Conservation (phyloP, 1,284 basidiomycete genomes). For the Fomitopsis betulina region DNA sequence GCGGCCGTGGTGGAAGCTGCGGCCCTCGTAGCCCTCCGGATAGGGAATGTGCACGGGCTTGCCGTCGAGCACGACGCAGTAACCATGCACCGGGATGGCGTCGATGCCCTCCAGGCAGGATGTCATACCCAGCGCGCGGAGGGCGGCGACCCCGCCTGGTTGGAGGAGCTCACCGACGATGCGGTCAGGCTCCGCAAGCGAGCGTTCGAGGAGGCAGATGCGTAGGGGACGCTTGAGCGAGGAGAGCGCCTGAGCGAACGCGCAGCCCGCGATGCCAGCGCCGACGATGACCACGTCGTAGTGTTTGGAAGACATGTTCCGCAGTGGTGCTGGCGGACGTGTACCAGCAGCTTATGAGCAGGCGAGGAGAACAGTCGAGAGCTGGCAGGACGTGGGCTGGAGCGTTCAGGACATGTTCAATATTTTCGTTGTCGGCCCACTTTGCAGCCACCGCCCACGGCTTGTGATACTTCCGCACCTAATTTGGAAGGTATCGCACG, state of each 20-base stretch:
- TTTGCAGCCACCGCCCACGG: constrained; percentile 1
- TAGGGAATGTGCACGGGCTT: constrained; percentile 85
- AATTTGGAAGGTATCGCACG: neutral
- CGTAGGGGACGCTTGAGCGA: constrained; percentile 55
- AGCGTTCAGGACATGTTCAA: neutral
- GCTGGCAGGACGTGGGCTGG: constrained; percentile 3
- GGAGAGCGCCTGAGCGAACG: constrained; percentile 71
- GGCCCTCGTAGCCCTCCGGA: constrained; percentile 65
- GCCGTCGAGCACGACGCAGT: constrained; percentile 75
- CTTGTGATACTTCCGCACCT: constrained; percentile 3
- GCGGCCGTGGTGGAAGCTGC: constrained; percentile 93
- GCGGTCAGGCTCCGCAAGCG: constrained; percentile 88
- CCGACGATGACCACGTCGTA: constrained; percentile 88
- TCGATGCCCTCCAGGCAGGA: constrained; percentile 82
- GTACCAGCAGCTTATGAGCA: constrained; percentile 3
- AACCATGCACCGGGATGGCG: constrained; percentile 82
- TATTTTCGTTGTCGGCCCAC: constrained; percentile 10
- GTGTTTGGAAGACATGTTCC: constrained; percentile 2
- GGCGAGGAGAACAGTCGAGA: constrained; percentile 3
- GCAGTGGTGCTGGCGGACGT: neutral
- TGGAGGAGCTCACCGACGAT: constrained; percentile 98
- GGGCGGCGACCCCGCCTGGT: constrained; percentile 83
- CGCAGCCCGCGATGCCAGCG: constrained; percentile 82
- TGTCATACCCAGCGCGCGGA: constrained; percentile 77
- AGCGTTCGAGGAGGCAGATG: constrained; percentile 85